Percentiles rank a stretch among this genome's conserved stretches.
Evolutionary conservation across 2,329 filamentous ascomycete genomes (phyloP).

Genomic region (Cytospora paraplurivora): DNA sequence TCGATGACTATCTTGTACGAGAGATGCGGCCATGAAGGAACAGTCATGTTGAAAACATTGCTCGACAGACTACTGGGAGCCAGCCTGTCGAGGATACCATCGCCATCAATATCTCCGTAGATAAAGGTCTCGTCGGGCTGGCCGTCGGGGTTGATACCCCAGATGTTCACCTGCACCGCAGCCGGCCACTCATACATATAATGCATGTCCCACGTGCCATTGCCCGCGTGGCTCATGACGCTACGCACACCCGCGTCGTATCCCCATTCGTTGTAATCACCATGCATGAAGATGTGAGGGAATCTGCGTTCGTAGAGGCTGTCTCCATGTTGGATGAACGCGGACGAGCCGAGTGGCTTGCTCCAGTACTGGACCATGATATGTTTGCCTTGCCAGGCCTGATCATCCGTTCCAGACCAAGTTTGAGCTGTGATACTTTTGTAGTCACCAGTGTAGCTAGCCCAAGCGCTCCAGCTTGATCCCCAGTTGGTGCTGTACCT

Average conservation of each 20-base stretch:
- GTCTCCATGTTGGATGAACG: conserved; percentile 62
- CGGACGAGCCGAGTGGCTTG: conserved; percentile 57
- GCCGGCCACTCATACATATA: conserved; percentile 66
- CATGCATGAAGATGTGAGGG: conserved; percentile 64
- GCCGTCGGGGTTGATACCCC: conserved; percentile 65
- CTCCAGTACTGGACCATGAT: conserved; percentile 65
- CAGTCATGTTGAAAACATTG: conserved; percentile 59
- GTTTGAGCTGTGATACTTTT: conserved; percentile 49
- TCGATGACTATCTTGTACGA: conserved; percentile 57
- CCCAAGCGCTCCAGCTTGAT: conserved; percentile 60
- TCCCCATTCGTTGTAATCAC: conserved; percentile 62
- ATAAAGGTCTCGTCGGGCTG: conserved; percentile 60
- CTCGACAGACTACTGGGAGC: conserved; percentile 57
- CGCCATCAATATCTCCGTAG: conserved; percentile 61
- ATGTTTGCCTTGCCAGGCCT: conserved; percentile 62
- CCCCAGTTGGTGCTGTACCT: conserved; percentile 65
- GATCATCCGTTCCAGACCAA: conserved; percentile 58
- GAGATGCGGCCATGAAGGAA: conserved; percentile 54
- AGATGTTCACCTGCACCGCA: conserved; percentile 62
- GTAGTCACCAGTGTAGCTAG: conserved; percentile 54
- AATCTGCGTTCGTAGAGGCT: conserved; percentile 51
- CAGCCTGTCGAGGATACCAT: conserved; percentile 61
- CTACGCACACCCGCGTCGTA: conserved; percentile 61
- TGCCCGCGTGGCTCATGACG: conserved; percentile 47
- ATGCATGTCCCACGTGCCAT: conserved; percentile 58